Base-by-base conservation (phyloP, 2,329 filamentous ascomycete genomes). In the Allantophomopsis lycopodina region DNA sequence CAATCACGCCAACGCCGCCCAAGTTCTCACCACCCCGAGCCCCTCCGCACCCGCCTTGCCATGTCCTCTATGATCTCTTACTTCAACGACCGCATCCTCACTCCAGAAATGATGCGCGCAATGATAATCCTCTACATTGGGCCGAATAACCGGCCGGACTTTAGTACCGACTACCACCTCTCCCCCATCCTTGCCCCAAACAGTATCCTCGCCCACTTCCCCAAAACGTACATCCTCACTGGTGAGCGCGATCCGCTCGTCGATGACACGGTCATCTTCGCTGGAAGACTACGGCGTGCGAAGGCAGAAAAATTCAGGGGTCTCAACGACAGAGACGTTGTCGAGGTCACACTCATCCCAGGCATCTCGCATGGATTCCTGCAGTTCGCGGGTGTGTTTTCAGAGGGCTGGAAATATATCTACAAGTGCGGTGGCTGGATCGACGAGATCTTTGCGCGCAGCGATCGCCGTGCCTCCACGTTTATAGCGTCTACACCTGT, bases 61-160 rank as follows among this genome's bases (percentile, higher is more conserved):
- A 94, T 89, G 56, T 88, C 86, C 0, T 89, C 81, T n/a, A 94
- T 94, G 76, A 93, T 98, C 30, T 95, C 89, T 0, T 96, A 96
- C 61, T 94, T 95, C 59, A 91, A 94, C 57, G 91, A 98, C 58
- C 81, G 91, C 20, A 83, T 98, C 20, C 69, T 98, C 12, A 89
- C 86, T 0, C 89, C 91, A 0, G 91, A 98, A 60, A 94, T 96
- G 86, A 95, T 96, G 82, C 83, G 91, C 23, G 86, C 88, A 46
- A 96, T 98, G 88, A 94, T 98, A 48, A 94, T 98, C 48, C 69
- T 98, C 4, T 98, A 98, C 57, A 83, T 98, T 40, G 91, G 91
- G 1, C 87, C 88, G 0, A 83, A 95, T 55, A 85, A 91, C 57
- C 80, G 88, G 1, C 91, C 91, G 0, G 87, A 96, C 55, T 96